These are phyloP conservation scores for Rhododendron mucronatum DNA, from an alignment of 148 eudicot genomes.

Conservation along the genomic window DNA sequence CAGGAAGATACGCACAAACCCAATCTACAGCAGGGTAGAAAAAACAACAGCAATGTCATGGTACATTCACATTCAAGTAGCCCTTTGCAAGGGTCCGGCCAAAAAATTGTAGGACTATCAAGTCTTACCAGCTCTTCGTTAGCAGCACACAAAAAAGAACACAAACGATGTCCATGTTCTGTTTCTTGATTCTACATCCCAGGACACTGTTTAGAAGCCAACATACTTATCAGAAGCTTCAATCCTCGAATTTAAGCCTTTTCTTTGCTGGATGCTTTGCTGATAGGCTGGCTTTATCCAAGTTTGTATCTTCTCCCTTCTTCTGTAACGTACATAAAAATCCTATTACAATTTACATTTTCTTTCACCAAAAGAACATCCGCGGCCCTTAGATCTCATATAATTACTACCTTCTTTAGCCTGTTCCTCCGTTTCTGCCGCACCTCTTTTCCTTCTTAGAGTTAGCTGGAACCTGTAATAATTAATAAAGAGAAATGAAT, in stretches of 20 bases:
- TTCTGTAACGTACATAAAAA: constrained; percentile 28
- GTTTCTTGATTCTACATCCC: background rate
- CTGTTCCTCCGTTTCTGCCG: constrained; percentile 60
- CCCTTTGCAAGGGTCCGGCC: background rate
- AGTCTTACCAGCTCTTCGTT: too few relatives aligned
- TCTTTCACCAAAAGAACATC: background rate
- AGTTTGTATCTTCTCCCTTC: constrained; percentile 11
- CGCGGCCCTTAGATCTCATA: background rate
- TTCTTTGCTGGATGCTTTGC: constrained; percentile 47
- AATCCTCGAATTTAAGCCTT: constrained; percentile 38
- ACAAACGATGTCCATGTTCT: background rate
- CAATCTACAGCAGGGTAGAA: background rate
- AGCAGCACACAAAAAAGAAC: background rate
- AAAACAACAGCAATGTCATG: background rate
- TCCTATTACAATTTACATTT: background rate
- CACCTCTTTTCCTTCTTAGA: constrained; percentile 49
- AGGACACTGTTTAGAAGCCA: too few relatives aligned
- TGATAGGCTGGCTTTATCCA: constrained; percentile 21
- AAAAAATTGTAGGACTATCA: too few relatives aligned
- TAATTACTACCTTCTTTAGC: constrained; percentile 43
- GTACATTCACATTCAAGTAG: background rate
- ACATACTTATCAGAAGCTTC: constrained; percentile 3
- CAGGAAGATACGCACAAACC: background rate
- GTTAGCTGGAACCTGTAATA: constrained; percentile 13
- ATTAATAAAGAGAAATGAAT: background rate